phyloP scores from a whole-genome alignment of 23 red algal genomes.

The Gracilaria gracilis region DNA sequence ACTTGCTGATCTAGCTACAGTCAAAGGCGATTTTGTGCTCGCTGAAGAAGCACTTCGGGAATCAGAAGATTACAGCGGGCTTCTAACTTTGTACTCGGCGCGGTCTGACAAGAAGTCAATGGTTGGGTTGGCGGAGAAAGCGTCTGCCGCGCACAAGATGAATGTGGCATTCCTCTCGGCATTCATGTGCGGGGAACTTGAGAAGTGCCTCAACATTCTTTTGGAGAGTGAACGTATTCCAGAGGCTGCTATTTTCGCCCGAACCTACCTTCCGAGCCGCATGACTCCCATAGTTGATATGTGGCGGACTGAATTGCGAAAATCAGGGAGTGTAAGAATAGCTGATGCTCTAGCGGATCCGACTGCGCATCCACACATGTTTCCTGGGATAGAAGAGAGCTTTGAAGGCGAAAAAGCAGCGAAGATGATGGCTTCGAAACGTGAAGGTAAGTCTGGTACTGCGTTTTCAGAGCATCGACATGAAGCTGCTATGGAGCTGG shows the following conservation, averaged over 20 bases:
- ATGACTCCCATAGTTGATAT: conserved; percentile 70
- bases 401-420: conserved; percentile 73
- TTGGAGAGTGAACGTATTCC: conserved; percentile 70
- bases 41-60: conserved; percentile 89
- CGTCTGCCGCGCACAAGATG: conserved; percentile 72
- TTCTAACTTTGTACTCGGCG: conserved; percentile 80
- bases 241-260: conserved; percentile 93
- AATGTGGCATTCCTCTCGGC: conserved; percentile 89
- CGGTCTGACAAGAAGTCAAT: conserved; percentile 75
- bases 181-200: conserved; percentile 75
- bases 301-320: conserved; percentile 86
- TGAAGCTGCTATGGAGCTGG: conserved; percentile 65
- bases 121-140: conserved; percentile 61
- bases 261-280: conserved; percentile 82
- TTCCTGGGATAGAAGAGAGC: conserved; percentile 75
- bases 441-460: conserved; percentile 42
- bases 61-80: conserved; percentile 82
- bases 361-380: conserved; percentile 79
- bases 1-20: conserved; percentile 80
- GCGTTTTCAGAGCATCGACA: conserved; percentile 74
- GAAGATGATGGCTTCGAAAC: conserved; percentile 38
- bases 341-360: conserved; percentile 90
- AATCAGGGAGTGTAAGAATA: conserved; percentile 75
- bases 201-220: conserved; percentile 86
- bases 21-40: conserved; percentile 84